These are phyloP conservation scores for Knoxia roxburghii DNA, from an alignment of 257 asterid genomes.

Conservation along the genomic window DNA sequence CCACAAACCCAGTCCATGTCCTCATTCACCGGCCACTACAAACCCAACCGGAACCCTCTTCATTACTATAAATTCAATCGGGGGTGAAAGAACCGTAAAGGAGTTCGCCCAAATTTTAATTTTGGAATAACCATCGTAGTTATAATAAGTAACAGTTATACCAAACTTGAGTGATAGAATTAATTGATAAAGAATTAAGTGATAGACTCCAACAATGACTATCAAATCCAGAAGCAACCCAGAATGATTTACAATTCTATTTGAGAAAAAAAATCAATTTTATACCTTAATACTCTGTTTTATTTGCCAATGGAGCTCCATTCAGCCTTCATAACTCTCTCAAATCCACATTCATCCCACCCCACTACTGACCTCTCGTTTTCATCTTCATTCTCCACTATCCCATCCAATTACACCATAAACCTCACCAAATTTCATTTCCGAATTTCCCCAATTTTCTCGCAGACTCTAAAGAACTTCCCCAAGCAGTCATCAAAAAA, in stretches of 20 bases:
- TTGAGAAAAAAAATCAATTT: background rate
- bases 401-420: slow-evolving; percentile 56
- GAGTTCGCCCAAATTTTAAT: no score
- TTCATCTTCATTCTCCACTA: slow-evolving; percentile 58
- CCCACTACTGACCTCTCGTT: slow-evolving; percentile 53
- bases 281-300: background rate
- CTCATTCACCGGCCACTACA: no score
- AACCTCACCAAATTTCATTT: slow-evolving; percentile 25
- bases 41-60: no score
- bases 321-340: slow-evolving; percentile 50
- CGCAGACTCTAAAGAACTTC: slow-evolving; percentile 73
- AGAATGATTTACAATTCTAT: background rate
- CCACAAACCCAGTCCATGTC: no score
- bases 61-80: no score
- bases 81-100: no score
- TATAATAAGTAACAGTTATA: no score
- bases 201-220: slow-evolving; percentile 6
- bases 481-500: slow-evolving; percentile 93
- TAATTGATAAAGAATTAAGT: no score
- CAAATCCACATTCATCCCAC: slow-evolving; percentile 20
- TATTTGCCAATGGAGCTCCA: slow-evolving; percentile 54
- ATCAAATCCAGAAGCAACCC: slow-evolving; percentile 5
- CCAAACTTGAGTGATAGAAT: no score
- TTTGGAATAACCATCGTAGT: no score
- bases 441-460: slow-evolving; percentile 27